A percentile compares a stretch with the other conserved stretches of the same genome.
Evolutionary conservation across 2,329 filamentous ascomycete species (phyloP).

Genomic region (Clonostachys sp.): DNA sequence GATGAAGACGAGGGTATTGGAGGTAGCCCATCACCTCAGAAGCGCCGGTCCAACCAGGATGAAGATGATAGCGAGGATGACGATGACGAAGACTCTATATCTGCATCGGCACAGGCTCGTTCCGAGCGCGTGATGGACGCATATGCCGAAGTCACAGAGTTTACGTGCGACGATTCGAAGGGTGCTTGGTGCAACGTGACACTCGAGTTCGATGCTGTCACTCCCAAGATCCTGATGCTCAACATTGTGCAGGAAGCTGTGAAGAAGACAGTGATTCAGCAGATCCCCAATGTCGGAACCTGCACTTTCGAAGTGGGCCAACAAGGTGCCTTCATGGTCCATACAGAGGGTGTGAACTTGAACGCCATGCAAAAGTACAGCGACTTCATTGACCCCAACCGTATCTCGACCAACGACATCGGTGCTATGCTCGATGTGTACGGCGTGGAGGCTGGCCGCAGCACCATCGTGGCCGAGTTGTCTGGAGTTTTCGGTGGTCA

Average conservation of each 20-base stretch:
- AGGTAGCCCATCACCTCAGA: conserved; percentile 35
- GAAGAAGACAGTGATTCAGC: conserved; percentile 77
- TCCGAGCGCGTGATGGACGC: conserved; percentile 60
- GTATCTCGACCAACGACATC: conserved; percentile 89
- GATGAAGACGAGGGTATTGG: conserved; percentile 49
- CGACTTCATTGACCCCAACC: conserved; percentile 80
- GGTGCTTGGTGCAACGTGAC: conserved; percentile 77
- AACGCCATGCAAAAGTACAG: conserved; percentile 85
- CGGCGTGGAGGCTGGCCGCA: conserved; percentile 88
- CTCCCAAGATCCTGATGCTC: conserved; percentile 90
- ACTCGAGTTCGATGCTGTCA: conserved; percentile 74
- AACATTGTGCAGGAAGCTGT: conserved; percentile 81
- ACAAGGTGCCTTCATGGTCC: conserved; percentile 46
- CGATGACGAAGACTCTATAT: conserved; percentile 20
- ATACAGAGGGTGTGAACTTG: conserved; percentile 84
- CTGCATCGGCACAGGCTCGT: conserved; percentile 39
- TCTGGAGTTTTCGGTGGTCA: conserved; percentile 82
- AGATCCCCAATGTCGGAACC: conserved; percentile 70
- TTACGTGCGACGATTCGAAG: conserved; percentile 71
- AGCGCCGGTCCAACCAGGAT: conserved; percentile 13
- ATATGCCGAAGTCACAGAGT: conserved; percentile 65
- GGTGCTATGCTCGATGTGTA: conserved; percentile 79
- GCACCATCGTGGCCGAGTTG: conserved; percentile 82
- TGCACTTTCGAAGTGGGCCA: conserved; percentile 57
- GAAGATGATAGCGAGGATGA: conserved; percentile 32